Conservation (phyloP, 805 yeast species). For the Candida golubevii region DNA sequence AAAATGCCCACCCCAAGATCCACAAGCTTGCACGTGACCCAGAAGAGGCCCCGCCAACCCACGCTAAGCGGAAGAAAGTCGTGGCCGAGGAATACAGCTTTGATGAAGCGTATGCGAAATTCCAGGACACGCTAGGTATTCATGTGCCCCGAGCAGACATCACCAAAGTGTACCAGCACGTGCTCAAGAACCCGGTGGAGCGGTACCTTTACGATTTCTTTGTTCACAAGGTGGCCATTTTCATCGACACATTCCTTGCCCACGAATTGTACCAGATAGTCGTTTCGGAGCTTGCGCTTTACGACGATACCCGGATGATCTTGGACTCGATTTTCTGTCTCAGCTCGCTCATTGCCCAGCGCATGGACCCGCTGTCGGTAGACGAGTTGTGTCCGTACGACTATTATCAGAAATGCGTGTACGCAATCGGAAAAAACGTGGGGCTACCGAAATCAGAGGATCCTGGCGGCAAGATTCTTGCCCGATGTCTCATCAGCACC, state of each 20-base stretch:
- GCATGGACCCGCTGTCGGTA: slow-evolving; percentile 25
- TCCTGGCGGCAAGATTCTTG: slow-evolving; percentile 25
- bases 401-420: slow-evolving; percentile 35
- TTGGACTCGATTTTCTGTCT: slow-evolving; percentile 33
- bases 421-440: slow-evolving; percentile 28
- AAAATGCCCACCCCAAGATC: slow-evolving; percentile 35
- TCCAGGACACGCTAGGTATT: slow-evolving; percentile 22
- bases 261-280: slow-evolving; percentile 27
- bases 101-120: slow-evolving; percentile 23
- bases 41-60: slow-evolving; percentile 1
- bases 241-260: slow-evolving; percentile 32
- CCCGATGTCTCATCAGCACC: slow-evolving; percentile 36
- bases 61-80: slow-evolving; percentile 1
- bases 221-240: slow-evolving; percentile 24
- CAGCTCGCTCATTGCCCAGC: slow-evolving; percentile 32
- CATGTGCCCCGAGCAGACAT: slow-evolving; percentile 11
- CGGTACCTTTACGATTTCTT: slow-evolving; percentile 31
- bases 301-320: slow-evolving; percentile 38
- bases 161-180: slow-evolving; percentile 8
- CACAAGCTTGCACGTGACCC: slow-evolving; percentile 22
- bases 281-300: slow-evolving; percentile 33
- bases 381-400: slow-evolving; percentile 32
- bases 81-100: slow-evolving; percentile 21
- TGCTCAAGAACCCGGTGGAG: slow-evolving; percentile 22
- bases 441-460: slow-evolving; percentile 23